Evolutionary conservation across 805 yeast species (phyloP).

Genomic region (Saccharomyces kudriavzevii): DNA sequence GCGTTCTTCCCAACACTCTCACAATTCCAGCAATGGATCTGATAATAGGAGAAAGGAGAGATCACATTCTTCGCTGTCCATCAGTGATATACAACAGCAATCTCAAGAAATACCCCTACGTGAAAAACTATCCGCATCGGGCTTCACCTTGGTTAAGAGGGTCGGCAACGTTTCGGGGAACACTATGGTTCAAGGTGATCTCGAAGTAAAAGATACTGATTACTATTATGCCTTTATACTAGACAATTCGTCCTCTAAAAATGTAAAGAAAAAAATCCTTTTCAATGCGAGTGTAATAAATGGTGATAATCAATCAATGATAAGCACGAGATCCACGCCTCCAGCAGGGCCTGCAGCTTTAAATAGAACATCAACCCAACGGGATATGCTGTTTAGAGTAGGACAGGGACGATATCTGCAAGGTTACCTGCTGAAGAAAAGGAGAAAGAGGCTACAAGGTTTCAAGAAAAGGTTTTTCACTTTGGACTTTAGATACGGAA

Average conservation of each 20-base stretch:
- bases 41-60: neutral
- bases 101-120: slow-evolving; percentile 39
- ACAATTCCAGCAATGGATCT: neutral
- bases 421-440: slow-evolving; percentile 70
- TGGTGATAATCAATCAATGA: slow-evolving; percentile 13
- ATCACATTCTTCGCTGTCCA: slow-evolving; percentile 31
- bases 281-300: slow-evolving; percentile 44
- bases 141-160: slow-evolving; percentile 44
- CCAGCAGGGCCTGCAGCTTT: slow-evolving; percentile 13
- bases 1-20: neutral
- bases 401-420: slow-evolving; percentile 62
- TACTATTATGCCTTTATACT: slow-evolving; percentile 74
- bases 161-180: slow-evolving; percentile 52
- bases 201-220: slow-evolving; percentile 55
- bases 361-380: slow-evolving; percentile 9
- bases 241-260: slow-evolving; percentile 86
- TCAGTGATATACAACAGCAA: slow-evolving; percentile 30
- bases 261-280: slow-evolving; percentile 69
- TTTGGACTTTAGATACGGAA: slow-evolving; percentile 72
- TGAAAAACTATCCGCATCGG: slow-evolving; percentile 49
- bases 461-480: slow-evolving; percentile 79
- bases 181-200: slow-evolving; percentile 53
- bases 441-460: slow-evolving; percentile 79
- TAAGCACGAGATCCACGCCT: slow-evolving; percentile 10
- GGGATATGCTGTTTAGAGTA: slow-evolving; percentile 17